Percentiles rank a stretch among this genome's conserved stretches.
Conservation (phyloP, 2,329 filamentous ascomycete genomes). For the Fusarium sp. region DNA sequence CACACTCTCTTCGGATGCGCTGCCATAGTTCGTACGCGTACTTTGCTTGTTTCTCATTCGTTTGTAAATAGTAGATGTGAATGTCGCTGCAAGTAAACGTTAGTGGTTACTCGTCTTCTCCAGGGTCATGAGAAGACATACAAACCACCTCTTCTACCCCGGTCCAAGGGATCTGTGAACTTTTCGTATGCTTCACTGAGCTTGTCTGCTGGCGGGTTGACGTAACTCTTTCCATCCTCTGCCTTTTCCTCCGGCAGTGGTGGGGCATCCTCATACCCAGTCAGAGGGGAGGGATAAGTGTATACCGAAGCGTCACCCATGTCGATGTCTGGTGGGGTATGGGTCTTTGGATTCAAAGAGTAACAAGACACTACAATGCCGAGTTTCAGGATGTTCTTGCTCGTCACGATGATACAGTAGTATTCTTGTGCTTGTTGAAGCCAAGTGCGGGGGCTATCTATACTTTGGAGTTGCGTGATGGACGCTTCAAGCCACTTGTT, state of each 20-base stretch:
- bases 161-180: conserved; percentile 79
- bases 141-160: conserved; percentile 80
- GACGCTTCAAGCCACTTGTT: not conserved
- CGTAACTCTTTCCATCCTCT: conserved; percentile 83
- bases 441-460: conserved; percentile 7
- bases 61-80: conserved; percentile 86
- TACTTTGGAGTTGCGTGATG: not conserved
- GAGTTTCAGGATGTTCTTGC: too few species aligned
- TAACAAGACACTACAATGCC: too few species aligned
- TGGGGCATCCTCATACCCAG: conserved; percentile 70
- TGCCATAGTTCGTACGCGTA: conserved; percentile 83
- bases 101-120: not conserved
- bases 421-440: not conserved
- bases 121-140: conserved; percentile 54
- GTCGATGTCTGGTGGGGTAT: not conserved
- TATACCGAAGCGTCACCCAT: conserved; percentile 44
- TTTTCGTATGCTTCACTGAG: conserved; percentile 78
- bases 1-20: conserved; percentile 85
- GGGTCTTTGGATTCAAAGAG: too few species aligned
- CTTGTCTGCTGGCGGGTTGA: conserved; percentile 73
- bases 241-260: conserved; percentile 71
- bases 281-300: conserved; percentile 64
- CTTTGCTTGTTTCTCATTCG: conserved; percentile 71
- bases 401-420: not conserved
- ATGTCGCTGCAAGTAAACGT: conserved; percentile 69